Conservation (phyloP, 1,139 yeast species). For the Yamadazyma blattariae region DNA sequence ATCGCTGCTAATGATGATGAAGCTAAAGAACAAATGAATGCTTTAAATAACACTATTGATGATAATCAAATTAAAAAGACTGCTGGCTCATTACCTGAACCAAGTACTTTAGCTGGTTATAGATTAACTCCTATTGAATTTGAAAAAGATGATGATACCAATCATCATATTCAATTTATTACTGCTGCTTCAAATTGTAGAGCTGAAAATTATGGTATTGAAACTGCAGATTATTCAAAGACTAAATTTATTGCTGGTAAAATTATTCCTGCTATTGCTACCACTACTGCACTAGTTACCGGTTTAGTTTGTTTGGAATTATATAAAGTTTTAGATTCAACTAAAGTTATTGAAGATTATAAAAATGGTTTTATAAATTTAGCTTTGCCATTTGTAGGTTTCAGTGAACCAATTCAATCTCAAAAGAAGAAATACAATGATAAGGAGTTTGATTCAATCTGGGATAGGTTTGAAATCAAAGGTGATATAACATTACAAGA, state of each 20-base stretch:
- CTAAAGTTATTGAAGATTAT: constrained; percentile 76
- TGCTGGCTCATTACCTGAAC: constrained; percentile 81
- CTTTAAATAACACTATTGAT: constrained; percentile 46
- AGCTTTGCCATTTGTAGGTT: constrained; percentile 95
- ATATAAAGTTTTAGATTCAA: constrained; percentile 79
- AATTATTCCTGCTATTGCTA: constrained; percentile 97
- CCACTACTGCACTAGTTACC: constrained; percentile 95
- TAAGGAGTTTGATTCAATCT: constrained; percentile 78
- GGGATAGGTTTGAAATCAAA: constrained; percentile 88
- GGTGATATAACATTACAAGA: constrained; percentile 79
- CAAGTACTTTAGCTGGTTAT: constrained; percentile 86
- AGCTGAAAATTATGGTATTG: constrained; percentile 87
- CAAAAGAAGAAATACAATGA: constrained; percentile 79
- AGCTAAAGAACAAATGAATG: constrained; percentile 71
- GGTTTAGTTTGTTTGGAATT: constrained; percentile 92
- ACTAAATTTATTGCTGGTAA: constrained; percentile 89
- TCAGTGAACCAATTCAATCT: constrained; percentile 92
- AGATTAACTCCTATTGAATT: constrained; percentile 85
- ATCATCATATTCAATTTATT: constrained; percentile 94
- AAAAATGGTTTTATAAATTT: constrained; percentile 92
- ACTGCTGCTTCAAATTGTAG: constrained; percentile 96
- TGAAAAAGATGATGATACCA: constrained; percentile 96
- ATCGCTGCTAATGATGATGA: constrained; percentile 90
- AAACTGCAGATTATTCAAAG: constrained; percentile 69
- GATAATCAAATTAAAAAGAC: constrained; percentile 58